Evolutionary conservation across 768 basidiomycete species (phyloP), one percentile per base, ranked within the genome.

Genomic region (Boletus pseudo-olivaceus): DNA sequence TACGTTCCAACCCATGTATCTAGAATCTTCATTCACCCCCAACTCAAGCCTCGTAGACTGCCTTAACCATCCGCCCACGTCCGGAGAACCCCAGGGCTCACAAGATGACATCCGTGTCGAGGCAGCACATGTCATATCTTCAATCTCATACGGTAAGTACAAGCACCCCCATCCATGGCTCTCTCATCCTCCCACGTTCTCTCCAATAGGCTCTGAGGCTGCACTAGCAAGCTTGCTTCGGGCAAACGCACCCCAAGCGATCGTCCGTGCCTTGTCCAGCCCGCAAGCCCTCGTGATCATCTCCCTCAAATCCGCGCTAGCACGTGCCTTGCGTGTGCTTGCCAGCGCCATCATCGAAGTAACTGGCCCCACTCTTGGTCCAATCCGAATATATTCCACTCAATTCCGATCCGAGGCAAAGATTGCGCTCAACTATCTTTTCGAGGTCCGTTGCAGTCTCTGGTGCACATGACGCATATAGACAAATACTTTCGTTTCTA

Each of bases 121-220:
- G 63, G 85, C 90, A 0, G 86, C 88, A 0, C 85, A 90, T 59
- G 78, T 91, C 35, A 74, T 91, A 15, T 79, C 87, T 0, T 91
- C 90, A 0, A 74, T 92, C 12, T 79, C 88, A 0, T 86, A 88
- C 57, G 88, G 87, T 83, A 20, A 8, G 49, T 2, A n/a, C 30
- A 23, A 35, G 43, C 27, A 5, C 12, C 47, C 8, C 38, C 47
- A 45, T 38, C 9, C n/a, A 27, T 19, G 2, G 12, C 17, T 30
- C 17, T 5, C 49, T 55, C 32, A 49, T 30, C n/a, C 20, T 32
- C 17, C 12, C 27, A 17, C 49, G 23, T 12, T 43, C n/a, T 32
- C 34, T 44, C 19, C 41, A 9, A 12, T 51, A 85, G 85, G 88
- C 20, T 85, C 88, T 1, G 78, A 82, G 23, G 78, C 78, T 17